Evolutionary conservation across 2,329 filamentous ascomycete genomes (phyloP).

Genomic region (Pleoardoris graminearum): DNA sequence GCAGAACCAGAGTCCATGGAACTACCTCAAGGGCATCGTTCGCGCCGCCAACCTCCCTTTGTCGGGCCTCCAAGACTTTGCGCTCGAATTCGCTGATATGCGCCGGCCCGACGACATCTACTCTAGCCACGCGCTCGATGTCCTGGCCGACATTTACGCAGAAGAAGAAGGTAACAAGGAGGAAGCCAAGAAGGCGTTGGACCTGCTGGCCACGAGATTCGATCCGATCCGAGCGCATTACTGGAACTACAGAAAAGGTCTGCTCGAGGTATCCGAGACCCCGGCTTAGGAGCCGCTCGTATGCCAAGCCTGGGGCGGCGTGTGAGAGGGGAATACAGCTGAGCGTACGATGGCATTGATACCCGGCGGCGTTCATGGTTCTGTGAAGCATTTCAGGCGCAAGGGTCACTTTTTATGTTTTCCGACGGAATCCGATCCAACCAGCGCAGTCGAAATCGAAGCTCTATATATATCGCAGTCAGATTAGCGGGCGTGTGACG

Average conservation of each 20-base stretch:
- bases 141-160: slow-evolving; percentile 70
- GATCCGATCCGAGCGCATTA: slow-evolving; percentile 90
- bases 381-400: too few species aligned
- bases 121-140: slow-evolving; percentile 68
- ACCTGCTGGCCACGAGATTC: slow-evolving; percentile 78
- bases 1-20: slow-evolving; percentile 94
- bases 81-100: slow-evolving; percentile 56
- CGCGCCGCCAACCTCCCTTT: slow-evolving; percentile 62
- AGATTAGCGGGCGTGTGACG: background rate
- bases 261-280: slow-evolving; percentile 31
- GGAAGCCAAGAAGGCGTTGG: slow-evolving; percentile 70
- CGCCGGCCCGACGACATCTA: slow-evolving; percentile 57
- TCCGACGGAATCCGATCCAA: background rate
- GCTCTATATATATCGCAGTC: background rate
- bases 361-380: too few species aligned
- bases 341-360: too few species aligned
- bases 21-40: slow-evolving; percentile 80
- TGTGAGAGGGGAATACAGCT: too few species aligned
- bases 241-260: slow-evolving; percentile 74
- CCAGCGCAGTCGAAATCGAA: background rate
- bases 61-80: slow-evolving; percentile 57
- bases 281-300: slow-evolving; percentile 21
- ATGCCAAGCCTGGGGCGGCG: background rate
- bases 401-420: too few species aligned
- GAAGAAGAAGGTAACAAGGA: slow-evolving; percentile 57